phyloP scores from a whole-genome alignment of 129 eudicot genomes.

The Chrysanthemum lavandulifolium region DNA sequence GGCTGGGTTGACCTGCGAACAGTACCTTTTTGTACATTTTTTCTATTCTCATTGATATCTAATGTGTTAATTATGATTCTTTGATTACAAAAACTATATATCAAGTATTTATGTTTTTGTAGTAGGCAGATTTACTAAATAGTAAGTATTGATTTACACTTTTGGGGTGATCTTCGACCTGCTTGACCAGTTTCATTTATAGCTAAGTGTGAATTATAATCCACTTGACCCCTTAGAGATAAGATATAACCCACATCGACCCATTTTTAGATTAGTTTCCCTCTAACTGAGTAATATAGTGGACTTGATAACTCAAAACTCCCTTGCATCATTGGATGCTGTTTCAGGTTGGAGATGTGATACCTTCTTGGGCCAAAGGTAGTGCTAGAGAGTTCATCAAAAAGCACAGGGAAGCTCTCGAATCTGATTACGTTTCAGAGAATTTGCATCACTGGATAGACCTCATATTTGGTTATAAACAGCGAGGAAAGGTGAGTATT shows the following conservation, averaged over 20 bases:
- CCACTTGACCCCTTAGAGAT: neutral
- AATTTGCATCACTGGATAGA: slow-evolving; percentile 94
- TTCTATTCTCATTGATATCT: neutral
- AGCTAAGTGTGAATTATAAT: neutral
- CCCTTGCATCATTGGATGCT: slow-evolving; percentile 11
- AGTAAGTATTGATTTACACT: no score
- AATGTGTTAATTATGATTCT: neutral
- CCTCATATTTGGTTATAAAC: slow-evolving; percentile 86
- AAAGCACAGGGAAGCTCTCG: slow-evolving; percentile 96
- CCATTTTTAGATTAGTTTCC: neutral
- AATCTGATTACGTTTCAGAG: slow-evolving; percentile 86
- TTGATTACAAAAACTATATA: no score
- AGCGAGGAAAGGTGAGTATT: slow-evolving; percentile 76
- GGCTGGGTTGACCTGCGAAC: neutral
- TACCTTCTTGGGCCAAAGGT: slow-evolving; percentile 99
- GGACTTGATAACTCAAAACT: no score
- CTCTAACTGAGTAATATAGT: slow-evolving; percentile 2
- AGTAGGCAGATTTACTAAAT: no score
- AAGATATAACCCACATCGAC: neutral
- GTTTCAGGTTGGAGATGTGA: slow-evolving; percentile 81
- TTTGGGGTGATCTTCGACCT: neutral
- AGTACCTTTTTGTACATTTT: neutral
- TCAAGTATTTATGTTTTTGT: no score
- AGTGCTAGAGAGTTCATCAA: slow-evolving; percentile 93
- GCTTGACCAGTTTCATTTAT: neutral